Conservation (phyloP, 345 rosid species). For the Aquilaria malaccensis region DNA sequence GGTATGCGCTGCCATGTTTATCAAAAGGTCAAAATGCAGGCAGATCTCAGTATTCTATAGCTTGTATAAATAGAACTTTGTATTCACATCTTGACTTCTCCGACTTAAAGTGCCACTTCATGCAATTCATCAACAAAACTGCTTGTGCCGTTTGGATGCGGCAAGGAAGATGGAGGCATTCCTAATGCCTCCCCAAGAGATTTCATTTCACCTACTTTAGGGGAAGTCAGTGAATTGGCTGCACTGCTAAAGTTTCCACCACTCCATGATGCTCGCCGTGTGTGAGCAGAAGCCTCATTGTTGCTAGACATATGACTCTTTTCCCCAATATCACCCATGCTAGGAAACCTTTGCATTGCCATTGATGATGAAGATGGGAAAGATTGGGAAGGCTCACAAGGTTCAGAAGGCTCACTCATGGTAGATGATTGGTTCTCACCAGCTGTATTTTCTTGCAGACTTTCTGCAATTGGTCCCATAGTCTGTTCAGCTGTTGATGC, state of each 20-base stretch:
- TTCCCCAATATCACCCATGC: conserved; percentile 43
- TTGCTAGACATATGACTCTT: conserved; percentile 13
- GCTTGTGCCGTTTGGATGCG: conserved; percentile 33
- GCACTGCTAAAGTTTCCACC: conserved; percentile 34
- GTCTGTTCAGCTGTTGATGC: conserved; percentile 14
- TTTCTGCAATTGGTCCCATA: not conserved
- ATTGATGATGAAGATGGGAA: conserved; percentile 18
- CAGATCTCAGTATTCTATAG: conserved; percentile 17
- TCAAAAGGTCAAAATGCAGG: conserved; percentile 14
- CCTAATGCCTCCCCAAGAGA: conserved; percentile 33
- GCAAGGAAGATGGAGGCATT: conserved; percentile 31
- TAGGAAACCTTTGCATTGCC: conserved; percentile 44
- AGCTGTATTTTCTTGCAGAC: no score
- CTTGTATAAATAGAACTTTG: conserved; percentile 35
- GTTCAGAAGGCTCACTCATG: no score
- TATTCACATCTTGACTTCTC: conserved; percentile 43
- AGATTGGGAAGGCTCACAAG: conserved; percentile 1
- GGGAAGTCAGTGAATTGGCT: not conserved
- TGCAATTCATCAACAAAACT: conserved; percentile 79
- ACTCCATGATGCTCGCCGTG: conserved; percentile 69
- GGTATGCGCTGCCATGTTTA: conserved; percentile 11
- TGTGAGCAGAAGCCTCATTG: conserved; percentile 20
- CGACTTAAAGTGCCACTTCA: conserved; percentile 78
- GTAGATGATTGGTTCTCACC: no score
- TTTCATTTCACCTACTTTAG: conserved; percentile 22